Evolutionary conservation across 2,329 filamentous ascomycete genomes (phyloP).

Genomic region (Neobulgaria alba): DNA sequence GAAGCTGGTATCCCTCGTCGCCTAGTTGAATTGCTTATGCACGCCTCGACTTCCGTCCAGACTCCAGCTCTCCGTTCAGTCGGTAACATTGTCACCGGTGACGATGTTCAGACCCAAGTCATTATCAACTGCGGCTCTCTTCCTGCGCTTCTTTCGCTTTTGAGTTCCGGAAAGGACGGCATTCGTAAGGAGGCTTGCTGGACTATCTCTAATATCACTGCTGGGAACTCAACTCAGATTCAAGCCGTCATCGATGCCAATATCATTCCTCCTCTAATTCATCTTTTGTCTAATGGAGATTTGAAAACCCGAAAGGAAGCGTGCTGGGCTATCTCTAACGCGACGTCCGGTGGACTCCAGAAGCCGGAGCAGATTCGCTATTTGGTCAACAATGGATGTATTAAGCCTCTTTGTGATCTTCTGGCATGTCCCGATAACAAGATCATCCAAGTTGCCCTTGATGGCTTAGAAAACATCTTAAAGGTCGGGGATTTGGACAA

Average conservation of each 20-base stretch:
- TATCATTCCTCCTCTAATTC: conserved; percentile 92
- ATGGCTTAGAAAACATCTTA: conserved; percentile 97
- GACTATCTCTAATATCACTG: conserved; percentile 99
- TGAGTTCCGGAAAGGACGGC: conserved; percentile 96
- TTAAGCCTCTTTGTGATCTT: conserved; percentile 93
- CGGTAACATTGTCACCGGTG: conserved; percentile 96
- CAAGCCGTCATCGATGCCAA: conserved; percentile 94
- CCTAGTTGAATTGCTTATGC: conserved; percentile 94
- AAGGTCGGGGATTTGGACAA: conserved; percentile 99
- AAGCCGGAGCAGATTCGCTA: conserved; percentile 99
- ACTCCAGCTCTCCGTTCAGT: conserved; percentile 95
- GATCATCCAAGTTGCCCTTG: conserved; percentile 97
- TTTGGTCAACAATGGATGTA: conserved; percentile 86
- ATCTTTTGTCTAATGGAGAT: conserved; percentile 91
- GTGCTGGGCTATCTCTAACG: conserved; percentile 99
- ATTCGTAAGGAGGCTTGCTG: conserved; percentile 99
- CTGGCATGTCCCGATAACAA: conserved; percentile 97
- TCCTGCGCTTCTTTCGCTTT: conserved; percentile 80
- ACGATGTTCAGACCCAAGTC: conserved; percentile 97
- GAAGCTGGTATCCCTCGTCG: conserved; percentile 95
- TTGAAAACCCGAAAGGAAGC: conserved; percentile 99
- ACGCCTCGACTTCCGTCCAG: conserved; percentile 95
- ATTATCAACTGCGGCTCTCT: conserved; percentile 98
- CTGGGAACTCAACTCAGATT: conserved; percentile 95
- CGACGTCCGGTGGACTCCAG: conserved; percentile 92